A percentile compares a stretch with the other conserved stretches of the same genome.
Evolutionary conservation across 2,329 filamentous ascomycete genomes (phyloP).

Genomic region (Cladosporium sp.): DNA sequence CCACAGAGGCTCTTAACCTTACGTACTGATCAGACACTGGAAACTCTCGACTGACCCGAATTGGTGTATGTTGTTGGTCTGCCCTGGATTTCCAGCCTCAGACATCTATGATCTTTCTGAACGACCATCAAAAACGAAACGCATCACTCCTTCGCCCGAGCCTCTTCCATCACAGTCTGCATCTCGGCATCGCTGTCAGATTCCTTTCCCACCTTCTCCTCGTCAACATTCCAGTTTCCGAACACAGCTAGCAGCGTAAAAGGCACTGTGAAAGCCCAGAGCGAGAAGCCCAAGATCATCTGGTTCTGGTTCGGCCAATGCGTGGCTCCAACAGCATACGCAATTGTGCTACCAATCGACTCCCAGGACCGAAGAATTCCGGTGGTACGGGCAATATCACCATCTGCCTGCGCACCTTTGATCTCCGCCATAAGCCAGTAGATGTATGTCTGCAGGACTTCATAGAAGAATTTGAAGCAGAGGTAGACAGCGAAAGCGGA

Average conservation of each 20-base stretch:
- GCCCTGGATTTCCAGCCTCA: too few relatives aligned
- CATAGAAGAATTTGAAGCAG: conserved; percentile 25
- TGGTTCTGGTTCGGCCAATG: conserved; percentile 29
- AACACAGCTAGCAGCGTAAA: conserved; percentile 18
- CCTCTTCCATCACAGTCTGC: conserved; percentile 4
- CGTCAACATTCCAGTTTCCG: conserved; percentile 16
- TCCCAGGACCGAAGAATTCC: conserved; percentile 33
- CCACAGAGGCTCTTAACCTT: too few relatives aligned
- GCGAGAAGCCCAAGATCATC: conserved; percentile 29
- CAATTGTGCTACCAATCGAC: conserved; percentile 31
- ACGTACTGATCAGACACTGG: too few relatives aligned
- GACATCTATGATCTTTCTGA: background rate
- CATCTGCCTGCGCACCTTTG: conserved; percentile 27
- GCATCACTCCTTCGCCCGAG: background rate
- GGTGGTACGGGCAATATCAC: conserved; percentile 30
- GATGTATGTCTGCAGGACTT: conserved; percentile 22
- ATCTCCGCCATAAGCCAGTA: conserved; percentile 27
- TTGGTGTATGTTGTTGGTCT: too few relatives aligned
- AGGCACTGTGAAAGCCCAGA: conserved; percentile 29
- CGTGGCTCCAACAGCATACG: conserved; percentile 31
- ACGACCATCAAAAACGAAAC: background rate
- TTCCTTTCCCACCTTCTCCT: background rate
- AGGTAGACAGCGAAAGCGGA: conserved; percentile 21
- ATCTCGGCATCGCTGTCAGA: conserved; percentile 13
- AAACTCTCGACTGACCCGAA: too few relatives aligned